Base-by-base conservation (phyloP, 2,329 filamentous ascomycete species). In the Calonectria naviculata region DNA sequence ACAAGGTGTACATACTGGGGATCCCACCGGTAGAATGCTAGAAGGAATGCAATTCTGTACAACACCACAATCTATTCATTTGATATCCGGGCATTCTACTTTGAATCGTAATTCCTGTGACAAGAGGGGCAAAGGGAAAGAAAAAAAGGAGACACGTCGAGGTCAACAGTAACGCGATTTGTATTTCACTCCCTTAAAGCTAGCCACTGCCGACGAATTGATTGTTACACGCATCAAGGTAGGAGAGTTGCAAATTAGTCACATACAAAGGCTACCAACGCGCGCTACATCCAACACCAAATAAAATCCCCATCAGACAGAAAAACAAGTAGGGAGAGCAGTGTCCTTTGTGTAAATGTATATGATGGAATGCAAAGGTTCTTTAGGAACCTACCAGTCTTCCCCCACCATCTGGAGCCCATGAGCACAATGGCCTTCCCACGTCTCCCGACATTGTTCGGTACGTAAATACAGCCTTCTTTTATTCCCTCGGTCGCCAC, bases 1-100 rank as follows among this genome's bases (percentile, higher is more conserved):
- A 73, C 66, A 38, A 63, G 67, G 68, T 75, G 74, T 73, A 75
- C 71, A 73, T 75, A 75, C 68, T 73, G 72, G 67, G 72, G 56
- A 71, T 73, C 49, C 41, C 68, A 26, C 72, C 71, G 70, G 71
- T 74, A 75, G 71, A 70, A 70, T 65, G 68, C 72, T 73, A 75
- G 74, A 74, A 74, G 70, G 52, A 74, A 74, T 75, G 63, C 70
- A 73, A 73, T 70, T 73, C 29, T 75, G 74, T 74, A 75, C 71
- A 74, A 75, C 70, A 74, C 49, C 68, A 74, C 36, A 36, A 46
- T 46, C 42, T 46, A 46, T 21, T 46, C 42, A 46, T 46, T 46
- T 46, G n/a, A 24, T 46, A 46, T 46, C 42, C 8, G 13, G 8
- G 9, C 4, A 9, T 4, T 24, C 3, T 24, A n/a, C 10, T 13